Conservation (phyloP, 192 early-diverging fungal species). For the Oehlia diaphana region DNA sequence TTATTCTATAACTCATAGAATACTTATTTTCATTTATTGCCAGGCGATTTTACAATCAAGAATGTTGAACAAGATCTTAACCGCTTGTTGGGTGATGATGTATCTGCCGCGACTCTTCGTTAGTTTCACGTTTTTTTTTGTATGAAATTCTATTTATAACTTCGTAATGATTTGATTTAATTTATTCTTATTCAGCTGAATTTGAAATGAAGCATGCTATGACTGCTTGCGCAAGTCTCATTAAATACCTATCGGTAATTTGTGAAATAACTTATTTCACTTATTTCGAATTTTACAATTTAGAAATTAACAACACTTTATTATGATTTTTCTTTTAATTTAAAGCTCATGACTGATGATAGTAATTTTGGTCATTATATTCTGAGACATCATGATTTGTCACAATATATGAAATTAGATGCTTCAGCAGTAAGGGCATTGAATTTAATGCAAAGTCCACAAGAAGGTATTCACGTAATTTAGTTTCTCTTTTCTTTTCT, state of each 20-base stretch:
- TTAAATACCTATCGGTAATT: slow-evolving; percentile 65
- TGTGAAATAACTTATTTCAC: not conserved
- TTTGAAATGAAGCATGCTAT: slow-evolving; percentile 73
- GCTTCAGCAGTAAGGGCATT: slow-evolving; percentile 85
- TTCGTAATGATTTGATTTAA: not conserved
- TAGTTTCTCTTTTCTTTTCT: not conserved
- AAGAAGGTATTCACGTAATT: slow-evolving; percentile 54
- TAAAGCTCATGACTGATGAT: slow-evolving; percentile 69
- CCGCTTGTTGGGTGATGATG: slow-evolving; percentile 69
- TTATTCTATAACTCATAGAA: not conserved
- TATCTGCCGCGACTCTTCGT: slow-evolving; percentile 63
- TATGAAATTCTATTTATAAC: not conserved
- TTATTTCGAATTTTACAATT: not conserved
- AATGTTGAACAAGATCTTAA: slow-evolving; percentile 88
- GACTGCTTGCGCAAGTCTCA: slow-evolving; percentile 63
- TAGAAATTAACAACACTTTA: not conserved
- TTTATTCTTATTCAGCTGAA: slow-evolving; percentile 51
- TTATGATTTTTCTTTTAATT: slow-evolving; percentile 9
- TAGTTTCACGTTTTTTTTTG: slow-evolving; percentile 38
- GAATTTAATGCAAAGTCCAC: slow-evolving; percentile 77
- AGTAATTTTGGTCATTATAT: slow-evolving; percentile 78
- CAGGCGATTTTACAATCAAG: slow-evolving; percentile 67
- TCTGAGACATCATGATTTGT: slow-evolving; percentile 70
- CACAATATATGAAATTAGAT: slow-evolving; percentile 91
- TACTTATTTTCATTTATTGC: not conserved